Percentiles rank a stretch among this genome's conserved stretches.
Evolutionary conservation across 140 eudicot species (phyloP).

Genomic region (Oenanthe javanica): DNA sequence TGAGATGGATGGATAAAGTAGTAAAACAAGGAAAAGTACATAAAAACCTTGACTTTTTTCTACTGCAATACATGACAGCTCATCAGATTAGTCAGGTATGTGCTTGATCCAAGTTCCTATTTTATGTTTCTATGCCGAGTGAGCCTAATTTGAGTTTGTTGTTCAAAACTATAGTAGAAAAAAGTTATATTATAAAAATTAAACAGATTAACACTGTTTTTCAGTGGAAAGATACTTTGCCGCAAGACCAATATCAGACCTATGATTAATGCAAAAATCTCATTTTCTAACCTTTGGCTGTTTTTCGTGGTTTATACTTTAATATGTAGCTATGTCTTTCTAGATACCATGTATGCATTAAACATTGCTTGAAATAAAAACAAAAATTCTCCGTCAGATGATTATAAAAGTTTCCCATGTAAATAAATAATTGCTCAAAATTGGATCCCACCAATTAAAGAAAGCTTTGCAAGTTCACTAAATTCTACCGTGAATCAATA

Average conservation of each 20-base stretch:
- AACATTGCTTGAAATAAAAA: background rate
- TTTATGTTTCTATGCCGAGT: background rate
- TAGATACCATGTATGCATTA: background rate
- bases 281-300: background rate
- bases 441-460: background rate
- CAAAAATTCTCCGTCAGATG: background rate
- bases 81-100: background rate
- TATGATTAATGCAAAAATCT: background rate
- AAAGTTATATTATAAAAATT: no score
- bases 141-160: background rate
- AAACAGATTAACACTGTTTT: no score
- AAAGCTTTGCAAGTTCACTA: background rate
- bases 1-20: no score
- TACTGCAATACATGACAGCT: background rate
- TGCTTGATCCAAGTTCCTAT: background rate
- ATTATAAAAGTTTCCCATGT: background rate
- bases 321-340: background rate
- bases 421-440: background rate
- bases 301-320: background rate
- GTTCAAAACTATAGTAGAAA: no score
- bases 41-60: no score
- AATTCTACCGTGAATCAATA: background rate
- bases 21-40: no score
- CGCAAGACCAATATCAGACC: no score
- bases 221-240: no score